Conservation (phyloP, 257 asterid species). For the Scutellaria barbata region DNA sequence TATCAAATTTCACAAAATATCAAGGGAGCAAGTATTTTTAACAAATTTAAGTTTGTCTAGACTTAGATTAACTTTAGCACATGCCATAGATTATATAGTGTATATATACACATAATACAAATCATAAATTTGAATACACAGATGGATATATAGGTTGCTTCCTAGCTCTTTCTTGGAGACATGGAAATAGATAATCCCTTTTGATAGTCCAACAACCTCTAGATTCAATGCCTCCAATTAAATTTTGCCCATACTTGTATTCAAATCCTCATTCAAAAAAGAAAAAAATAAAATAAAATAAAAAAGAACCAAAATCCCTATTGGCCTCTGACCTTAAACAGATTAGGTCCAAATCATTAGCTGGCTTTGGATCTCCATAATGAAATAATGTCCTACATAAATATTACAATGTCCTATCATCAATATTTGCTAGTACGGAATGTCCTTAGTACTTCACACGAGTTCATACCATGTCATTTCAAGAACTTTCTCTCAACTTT, state of each 20-base stretch:
- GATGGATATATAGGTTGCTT: constrained; percentile 7
- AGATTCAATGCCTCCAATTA: constrained; percentile 32
- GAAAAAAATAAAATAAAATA: constrained; percentile 3
- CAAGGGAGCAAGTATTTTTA: too few species aligned
- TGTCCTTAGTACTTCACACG: constrained; percentile 31
- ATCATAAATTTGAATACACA: too few species aligned
- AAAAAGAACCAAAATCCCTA: constrained; percentile 25
- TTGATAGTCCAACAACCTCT: constrained; percentile 24
- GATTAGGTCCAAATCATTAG: constrained; percentile 36
- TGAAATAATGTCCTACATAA: constrained; percentile 31
- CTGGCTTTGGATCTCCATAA: constrained; percentile 35
- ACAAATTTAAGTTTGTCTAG: too few species aligned
- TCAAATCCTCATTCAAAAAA: neutral
- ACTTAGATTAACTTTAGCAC: too few species aligned
- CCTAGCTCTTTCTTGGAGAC: constrained; percentile 29
- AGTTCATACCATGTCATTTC: constrained; percentile 26
- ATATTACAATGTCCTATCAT: constrained; percentile 21
- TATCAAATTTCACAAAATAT: too few species aligned
- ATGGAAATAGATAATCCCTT: constrained; percentile 24
- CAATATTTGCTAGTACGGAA: constrained; percentile 43
- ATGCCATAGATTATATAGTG: too few species aligned
- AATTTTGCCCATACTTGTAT: constrained; percentile 2
- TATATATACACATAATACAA: too few species aligned
- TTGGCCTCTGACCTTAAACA: constrained; percentile 3
- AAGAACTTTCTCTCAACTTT: constrained; percentile 20